Evolutionary conservation across 2,329 filamentous ascomycete genomes (phyloP).

Genomic region (Elsinoe perseae): DNA sequence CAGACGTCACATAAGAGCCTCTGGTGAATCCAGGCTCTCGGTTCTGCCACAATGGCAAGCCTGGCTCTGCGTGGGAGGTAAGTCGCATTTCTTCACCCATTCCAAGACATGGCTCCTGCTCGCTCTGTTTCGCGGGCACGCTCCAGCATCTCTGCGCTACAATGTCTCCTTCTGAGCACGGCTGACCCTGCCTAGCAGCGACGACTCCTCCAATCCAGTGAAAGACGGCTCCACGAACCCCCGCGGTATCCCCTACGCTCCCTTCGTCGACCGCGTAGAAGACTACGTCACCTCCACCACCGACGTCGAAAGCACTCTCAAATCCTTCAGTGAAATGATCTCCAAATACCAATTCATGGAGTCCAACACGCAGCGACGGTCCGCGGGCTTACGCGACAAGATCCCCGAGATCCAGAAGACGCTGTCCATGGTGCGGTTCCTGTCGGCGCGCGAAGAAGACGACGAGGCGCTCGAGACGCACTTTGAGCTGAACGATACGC

Average conservation of each 20-base stretch:
- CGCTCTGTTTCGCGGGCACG: no score
- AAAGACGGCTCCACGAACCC: constrained; percentile 59
- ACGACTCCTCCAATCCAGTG: constrained; percentile 20
- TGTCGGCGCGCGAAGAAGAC: constrained; percentile 66
- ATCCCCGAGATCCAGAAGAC: constrained; percentile 97
- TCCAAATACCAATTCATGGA: constrained; percentile 99
- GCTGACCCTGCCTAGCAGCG: neutral
- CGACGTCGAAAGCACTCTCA: constrained; percentile 72
- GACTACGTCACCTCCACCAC: constrained; percentile 73
- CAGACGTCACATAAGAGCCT: neutral
- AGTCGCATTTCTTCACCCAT: neutral
- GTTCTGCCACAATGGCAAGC: neutral
- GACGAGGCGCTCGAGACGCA: constrained; percentile 75
- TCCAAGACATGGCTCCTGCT: neutral
- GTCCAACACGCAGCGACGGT: constrained; percentile 77
- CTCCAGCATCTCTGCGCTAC: no score
- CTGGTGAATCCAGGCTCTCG: neutral
- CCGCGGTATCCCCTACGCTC: constrained; percentile 73
- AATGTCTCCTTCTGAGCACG: no score
- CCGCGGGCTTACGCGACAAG: constrained; percentile 78
- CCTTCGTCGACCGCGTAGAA: constrained; percentile 81
- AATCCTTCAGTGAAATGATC: constrained; percentile 88
- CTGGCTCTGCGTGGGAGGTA: neutral
- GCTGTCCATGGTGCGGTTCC: constrained; percentile 78
- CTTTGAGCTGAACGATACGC: constrained; percentile 93